These are phyloP conservation scores for Ophiostoma pallidulum DNA, from an alignment of 2,329 filamentous ascomycete species.

Conservation along the genomic window DNA sequence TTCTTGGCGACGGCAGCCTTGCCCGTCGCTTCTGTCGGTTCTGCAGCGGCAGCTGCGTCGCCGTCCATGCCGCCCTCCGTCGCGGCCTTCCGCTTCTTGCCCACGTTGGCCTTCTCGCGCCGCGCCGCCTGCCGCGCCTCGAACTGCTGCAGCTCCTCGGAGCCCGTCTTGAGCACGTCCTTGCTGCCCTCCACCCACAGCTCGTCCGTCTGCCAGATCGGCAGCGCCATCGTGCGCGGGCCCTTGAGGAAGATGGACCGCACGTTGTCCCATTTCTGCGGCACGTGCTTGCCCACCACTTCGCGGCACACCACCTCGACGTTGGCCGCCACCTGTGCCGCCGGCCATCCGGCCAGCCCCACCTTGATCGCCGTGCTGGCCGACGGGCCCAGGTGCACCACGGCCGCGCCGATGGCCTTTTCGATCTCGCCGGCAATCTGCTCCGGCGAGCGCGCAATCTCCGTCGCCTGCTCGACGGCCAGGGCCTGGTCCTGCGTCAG, in stretches of 20 bases:
- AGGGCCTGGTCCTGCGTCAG: constrained; percentile 68
- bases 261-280: constrained; percentile 81
- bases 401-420: constrained; percentile 64
- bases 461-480: constrained; percentile 44
- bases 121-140: constrained; percentile 24
- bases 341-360: constrained; percentile 62
- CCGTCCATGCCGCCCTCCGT: too few species aligned
- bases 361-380: constrained; percentile 75
- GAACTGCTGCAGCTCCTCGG: constrained; percentile 38
- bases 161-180: constrained; percentile 53
- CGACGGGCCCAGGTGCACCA: constrained; percentile 69
- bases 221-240: constrained; percentile 74
- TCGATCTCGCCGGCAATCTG: constrained; percentile 74
- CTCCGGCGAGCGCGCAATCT: constrained; percentile 44
- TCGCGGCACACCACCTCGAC: constrained; percentile 59
- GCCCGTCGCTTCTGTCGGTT: constrained; percentile 30
- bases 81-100: constrained; percentile 55
- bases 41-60: constrained; percentile 14
- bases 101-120: constrained; percentile 45
- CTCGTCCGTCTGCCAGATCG: constrained; percentile 90
- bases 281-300: constrained; percentile 69
- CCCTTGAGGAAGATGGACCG: constrained; percentile 84
- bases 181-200: constrained; percentile 72
- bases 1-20: constrained; percentile 39
- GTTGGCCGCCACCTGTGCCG: constrained; percentile 73